phyloP scores from a whole-genome alignment of 2,329 filamentous ascomycete species.

The Dactylella cylindrospora region DNA sequence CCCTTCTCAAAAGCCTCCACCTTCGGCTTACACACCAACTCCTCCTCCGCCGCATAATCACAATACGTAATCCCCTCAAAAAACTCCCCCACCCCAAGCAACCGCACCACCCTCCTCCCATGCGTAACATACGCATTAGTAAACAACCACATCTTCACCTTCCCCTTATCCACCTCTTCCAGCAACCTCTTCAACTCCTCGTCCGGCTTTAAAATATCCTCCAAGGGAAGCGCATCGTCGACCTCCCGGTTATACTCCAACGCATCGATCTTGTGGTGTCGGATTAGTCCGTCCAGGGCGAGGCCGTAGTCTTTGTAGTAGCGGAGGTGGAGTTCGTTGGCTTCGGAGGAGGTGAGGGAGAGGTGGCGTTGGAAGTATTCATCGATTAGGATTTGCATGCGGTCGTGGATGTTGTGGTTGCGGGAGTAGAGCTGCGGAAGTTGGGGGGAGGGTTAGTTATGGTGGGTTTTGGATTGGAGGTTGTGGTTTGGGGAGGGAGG shows the following conservation, averaged over 20 bases:
- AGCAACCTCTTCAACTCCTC: constrained; percentile 73
- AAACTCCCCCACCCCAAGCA: constrained; percentile 79
- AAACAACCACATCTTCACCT: constrained; percentile 88
- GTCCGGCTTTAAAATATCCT: constrained; percentile 78
- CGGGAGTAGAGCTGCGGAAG: constrained; percentile 35
- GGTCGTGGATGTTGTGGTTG: constrained; percentile 70
- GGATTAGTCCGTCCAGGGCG: constrained; percentile 91
- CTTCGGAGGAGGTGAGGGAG: constrained; percentile 70
- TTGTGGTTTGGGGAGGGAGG: constrained; percentile 81
- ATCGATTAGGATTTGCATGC: constrained; percentile 81
- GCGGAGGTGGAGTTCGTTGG: constrained; percentile 79
- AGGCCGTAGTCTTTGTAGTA: constrained; percentile 97
- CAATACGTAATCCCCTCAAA: constrained; percentile 88
- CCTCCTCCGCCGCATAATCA: constrained; percentile 69
- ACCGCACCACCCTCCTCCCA: constrained; percentile 74
- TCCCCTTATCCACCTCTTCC: constrained; percentile 73
- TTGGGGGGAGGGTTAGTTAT: background rate
- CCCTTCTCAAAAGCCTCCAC: constrained; percentile 75
- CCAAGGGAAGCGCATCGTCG: constrained; percentile 88
- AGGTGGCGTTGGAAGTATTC: constrained; percentile 51
- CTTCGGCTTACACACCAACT: constrained; percentile 83
- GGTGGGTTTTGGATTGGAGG: constrained; percentile 47
- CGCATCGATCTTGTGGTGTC: constrained; percentile 92
- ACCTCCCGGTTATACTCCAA: constrained; percentile 93
- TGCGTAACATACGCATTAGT: constrained; percentile 96